phyloP scores from a whole-genome alignment of 805 yeast genomes.

The Barnettozyma populi region DNA sequence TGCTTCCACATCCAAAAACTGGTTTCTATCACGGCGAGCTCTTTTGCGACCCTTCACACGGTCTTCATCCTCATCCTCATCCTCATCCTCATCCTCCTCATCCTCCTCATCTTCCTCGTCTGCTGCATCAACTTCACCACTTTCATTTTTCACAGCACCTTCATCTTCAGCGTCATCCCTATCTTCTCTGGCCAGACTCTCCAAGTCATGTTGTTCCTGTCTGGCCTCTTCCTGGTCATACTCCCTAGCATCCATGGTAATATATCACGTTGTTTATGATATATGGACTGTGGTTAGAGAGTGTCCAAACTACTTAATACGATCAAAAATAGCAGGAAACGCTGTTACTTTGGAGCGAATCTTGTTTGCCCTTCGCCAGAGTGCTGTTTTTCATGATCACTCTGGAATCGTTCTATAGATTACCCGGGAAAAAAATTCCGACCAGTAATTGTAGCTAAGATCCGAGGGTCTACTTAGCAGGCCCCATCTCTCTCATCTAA shows the following conservation, averaged over 20 bases:
- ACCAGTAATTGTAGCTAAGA: neutral
- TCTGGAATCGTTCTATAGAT: neutral
- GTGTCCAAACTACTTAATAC: neutral
- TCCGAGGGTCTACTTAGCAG: neutral
- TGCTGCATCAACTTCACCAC: conserved; percentile 25
- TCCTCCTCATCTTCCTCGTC: conserved; percentile 27
- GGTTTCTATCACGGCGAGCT: conserved; percentile 55
- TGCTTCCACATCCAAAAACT: conserved; percentile 93
- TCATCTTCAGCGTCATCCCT: conserved; percentile 19
- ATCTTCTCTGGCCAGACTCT: conserved; percentile 21
- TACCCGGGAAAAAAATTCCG: neutral
- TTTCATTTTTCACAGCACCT: conserved; percentile 4
- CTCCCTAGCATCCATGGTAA: conserved; percentile 20
- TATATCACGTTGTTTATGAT: neutral
- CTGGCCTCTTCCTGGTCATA: conserved; percentile 20
- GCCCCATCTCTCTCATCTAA: neutral
- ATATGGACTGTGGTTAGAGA: neutral
- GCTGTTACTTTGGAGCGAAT: neutral
- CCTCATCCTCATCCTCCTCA: conserved; percentile 39
- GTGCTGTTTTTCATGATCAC: neutral
- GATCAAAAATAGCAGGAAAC: neutral
- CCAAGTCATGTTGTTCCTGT: conserved; percentile 22
- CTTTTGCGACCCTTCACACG: conserved; percentile 41
- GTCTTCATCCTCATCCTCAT: conserved; percentile 45
- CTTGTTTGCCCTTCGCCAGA: neutral